phyloP scores from a whole-genome alignment of 2,329 filamentous ascomycete genomes.

The Beauveria varroae region DNA sequence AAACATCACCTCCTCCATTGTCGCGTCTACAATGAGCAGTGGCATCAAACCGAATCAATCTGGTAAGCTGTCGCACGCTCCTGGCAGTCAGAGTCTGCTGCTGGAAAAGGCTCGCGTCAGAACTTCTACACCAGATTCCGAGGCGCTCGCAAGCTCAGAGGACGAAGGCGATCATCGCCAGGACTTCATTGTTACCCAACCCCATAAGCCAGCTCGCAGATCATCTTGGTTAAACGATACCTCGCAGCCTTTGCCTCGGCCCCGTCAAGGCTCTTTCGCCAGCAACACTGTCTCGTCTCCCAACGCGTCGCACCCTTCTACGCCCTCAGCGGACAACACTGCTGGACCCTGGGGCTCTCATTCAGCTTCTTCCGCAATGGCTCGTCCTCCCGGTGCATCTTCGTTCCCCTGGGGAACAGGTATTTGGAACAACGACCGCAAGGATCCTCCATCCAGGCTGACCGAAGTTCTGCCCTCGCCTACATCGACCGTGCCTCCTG shows the following conservation, averaged over 20 bases:
- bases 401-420: conserved; percentile 67
- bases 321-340: conserved; percentile 60
- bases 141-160: conserved; percentile 88
- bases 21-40: conserved; percentile 40
- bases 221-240: conserved; percentile 86
- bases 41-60: conserved; percentile 41
- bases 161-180: conserved; percentile 72
- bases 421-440: conserved; percentile 77
- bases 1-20: conserved; percentile 31
- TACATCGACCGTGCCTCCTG: conserved; percentile 51
- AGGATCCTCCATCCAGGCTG: conserved; percentile 67
- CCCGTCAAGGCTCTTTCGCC: conserved; percentile 70
- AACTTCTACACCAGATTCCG: conserved; percentile 86
- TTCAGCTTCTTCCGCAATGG: conserved; percentile 37
- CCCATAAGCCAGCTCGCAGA: conserved; percentile 58
- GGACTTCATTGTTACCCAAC: conserved; percentile 42
- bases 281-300: conserved; percentile 66
- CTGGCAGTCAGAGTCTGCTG: conserved; percentile 54
- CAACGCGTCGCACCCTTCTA: conserved; percentile 71
- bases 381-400: conserved; percentile 39
- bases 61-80: conserved; percentile 43
- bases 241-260: conserved; percentile 51
- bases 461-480: conserved; percentile 70
- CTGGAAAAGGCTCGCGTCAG: conserved; percentile 72
- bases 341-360: conserved; percentile 49